These are phyloP conservation scores for Candida chilensis DNA, from an alignment of 805 yeast genomes.

Conservation along the genomic window DNA sequence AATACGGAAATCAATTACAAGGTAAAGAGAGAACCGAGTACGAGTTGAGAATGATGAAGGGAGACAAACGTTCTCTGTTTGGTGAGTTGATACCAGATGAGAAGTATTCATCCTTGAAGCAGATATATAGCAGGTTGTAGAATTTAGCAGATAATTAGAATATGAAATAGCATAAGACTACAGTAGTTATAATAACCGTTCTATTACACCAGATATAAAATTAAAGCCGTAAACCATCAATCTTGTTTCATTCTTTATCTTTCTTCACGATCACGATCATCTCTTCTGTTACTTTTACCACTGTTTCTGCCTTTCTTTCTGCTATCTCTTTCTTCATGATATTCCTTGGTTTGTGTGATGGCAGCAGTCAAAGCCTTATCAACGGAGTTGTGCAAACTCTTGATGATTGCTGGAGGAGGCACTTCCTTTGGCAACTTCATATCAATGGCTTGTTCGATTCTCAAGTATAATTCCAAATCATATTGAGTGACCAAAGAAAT, in stretches of 20 bases:
- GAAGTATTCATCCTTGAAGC: slow-evolving; percentile 30
- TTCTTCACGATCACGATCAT: slow-evolving; percentile 26
- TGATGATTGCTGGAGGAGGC: slow-evolving; percentile 68
- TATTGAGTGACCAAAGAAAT: slow-evolving; percentile 88
- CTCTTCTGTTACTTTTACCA: slow-evolving; percentile 29
- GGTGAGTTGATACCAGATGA: slow-evolving; percentile 32
- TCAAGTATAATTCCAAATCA: slow-evolving; percentile 78
- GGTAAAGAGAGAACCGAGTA: slow-evolving; percentile 16
- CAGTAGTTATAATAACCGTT: too few species aligned
- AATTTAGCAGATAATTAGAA: too few species aligned
- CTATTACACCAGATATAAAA: too few species aligned
- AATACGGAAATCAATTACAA: slow-evolving; percentile 22
- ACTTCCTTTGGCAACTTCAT: slow-evolving; percentile 80
- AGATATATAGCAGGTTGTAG: slow-evolving; percentile 29
- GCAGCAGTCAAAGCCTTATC: slow-evolving; percentile 91
- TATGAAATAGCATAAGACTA: too few species aligned
- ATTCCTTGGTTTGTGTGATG: slow-evolving; percentile 65
- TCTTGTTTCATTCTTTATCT: too few species aligned
- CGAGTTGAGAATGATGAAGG: slow-evolving; percentile 22
- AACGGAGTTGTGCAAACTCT: slow-evolving; percentile 75
- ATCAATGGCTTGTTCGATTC: slow-evolving; percentile 82
- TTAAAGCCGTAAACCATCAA: too few species aligned
- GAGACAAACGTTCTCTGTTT: slow-evolving; percentile 28
- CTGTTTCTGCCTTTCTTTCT: slow-evolving; percentile 9
- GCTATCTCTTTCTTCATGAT: slow-evolving; percentile 27